A percentile compares a stretch with the other conserved stretches of the same genome.
Conservation (phyloP, 768 basidiomycete genomes). For the Naganishia vaughanmartiniae region DNA sequence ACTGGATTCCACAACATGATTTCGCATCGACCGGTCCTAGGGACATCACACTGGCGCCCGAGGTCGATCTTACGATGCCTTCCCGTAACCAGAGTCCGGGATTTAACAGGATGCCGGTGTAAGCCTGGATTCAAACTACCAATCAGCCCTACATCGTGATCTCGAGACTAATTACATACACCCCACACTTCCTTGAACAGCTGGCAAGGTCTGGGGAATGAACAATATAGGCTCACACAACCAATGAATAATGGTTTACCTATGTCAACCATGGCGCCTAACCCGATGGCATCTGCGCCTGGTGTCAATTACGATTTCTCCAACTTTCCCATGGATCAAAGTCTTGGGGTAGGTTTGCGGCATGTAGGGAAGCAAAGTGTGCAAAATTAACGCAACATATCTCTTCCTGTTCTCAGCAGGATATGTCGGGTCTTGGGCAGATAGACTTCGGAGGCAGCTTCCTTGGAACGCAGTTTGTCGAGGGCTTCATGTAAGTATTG, state of each 20-base stretch:
- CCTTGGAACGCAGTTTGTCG: slow-evolving; percentile 29
- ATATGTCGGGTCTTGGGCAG: slow-evolving; percentile 27
- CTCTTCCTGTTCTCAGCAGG: not conserved
- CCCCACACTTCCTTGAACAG: not conserved
- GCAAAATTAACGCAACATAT: not conserved
- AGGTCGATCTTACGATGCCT: slow-evolving; percentile 8
- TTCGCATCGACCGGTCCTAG: not conserved
- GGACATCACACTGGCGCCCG: slow-evolving; percentile 7
- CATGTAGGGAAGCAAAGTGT: not conserved
- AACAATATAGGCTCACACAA: not conserved
- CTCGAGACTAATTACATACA: too few relatives aligned
- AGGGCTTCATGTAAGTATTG: slow-evolving; percentile 31
- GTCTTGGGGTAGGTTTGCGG: not conserved
- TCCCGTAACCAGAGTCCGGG: slow-evolving; percentile 18
- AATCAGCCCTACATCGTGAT: not conserved
- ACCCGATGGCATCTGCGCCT: not conserved
- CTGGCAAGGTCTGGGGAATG: not conserved
- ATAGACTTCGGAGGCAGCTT: slow-evolving; percentile 32
- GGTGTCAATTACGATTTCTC: not conserved
- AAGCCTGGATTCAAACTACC: not conserved
- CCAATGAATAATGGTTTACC: not conserved
- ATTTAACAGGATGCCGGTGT: not conserved
- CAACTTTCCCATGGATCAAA: slow-evolving; percentile 9
- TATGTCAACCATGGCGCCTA: slow-evolving; percentile 20
- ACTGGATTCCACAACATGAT: not conserved